Evolutionary conservation across 208 protist species (phyloP), one percentile per base, ranked within the genome.

Genomic region (Crithidia mellificae): DNA sequence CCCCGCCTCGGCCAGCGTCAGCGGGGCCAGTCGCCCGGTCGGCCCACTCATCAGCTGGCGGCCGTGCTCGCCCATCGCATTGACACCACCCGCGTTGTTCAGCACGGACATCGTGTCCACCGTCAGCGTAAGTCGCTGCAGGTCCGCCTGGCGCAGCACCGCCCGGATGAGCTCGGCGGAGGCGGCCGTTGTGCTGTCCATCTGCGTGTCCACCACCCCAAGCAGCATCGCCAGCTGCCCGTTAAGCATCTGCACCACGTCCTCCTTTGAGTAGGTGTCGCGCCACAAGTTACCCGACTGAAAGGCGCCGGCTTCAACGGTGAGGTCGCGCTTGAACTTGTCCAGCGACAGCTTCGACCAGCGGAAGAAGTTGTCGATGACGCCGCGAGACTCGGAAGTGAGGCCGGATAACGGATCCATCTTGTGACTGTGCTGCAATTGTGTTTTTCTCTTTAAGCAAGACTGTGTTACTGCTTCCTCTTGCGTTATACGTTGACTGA

Each of bases 281-380:
- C 74, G 65, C 52, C 80, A 58, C n/a, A 93, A 54, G 63, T 87
- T 84, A 50, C 82, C 87, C 0, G 72, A 69, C 41, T 78, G 63
- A 47, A 81, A 89, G 46, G 77, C 79, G 30, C 62, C 73, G 15
- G 82, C 78, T 72, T 93, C 87, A 4, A 93, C 68, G 29, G 56
- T 59, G 8, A 88, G 70, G 72, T 86, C 80, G 29, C 84, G 81
- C 54, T 77, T 81, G 59, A 88, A 81, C 66, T 83, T 84, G 39
- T 90, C 87, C 27, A 84, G 75, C 5, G 87, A 82, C 14, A 92
- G 76, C 25, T 65, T 63, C 36, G 77, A 85, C 87, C 87, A 92
- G 46, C 78, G 78, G 54, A 81, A 80, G 72, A 90, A 88, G 32
- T 63, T 54, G 68, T 90, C 83, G 19, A 92, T 74, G 24, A 88